phyloP scores from a whole-genome alignment of 768 basidiomycete genomes.

The Hypsizygus marmoreus region DNA sequence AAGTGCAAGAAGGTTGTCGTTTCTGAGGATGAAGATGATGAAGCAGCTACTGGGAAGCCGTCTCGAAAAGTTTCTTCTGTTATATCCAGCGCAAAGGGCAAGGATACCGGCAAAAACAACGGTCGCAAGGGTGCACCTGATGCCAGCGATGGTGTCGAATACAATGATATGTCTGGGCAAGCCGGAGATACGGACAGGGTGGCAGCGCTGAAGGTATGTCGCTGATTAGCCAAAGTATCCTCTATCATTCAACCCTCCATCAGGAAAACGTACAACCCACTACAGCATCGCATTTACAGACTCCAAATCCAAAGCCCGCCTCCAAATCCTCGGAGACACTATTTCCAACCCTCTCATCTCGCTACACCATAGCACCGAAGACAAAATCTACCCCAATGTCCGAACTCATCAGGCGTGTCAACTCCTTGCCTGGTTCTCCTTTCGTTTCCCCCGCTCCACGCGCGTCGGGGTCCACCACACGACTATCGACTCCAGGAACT shows the following conservation, averaged over 20 bases:
- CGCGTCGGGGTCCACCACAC: constrained; percentile 14
- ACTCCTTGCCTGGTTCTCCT: constrained; percentile 66
- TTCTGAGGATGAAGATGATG: constrained; percentile 34
- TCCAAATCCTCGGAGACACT: constrained; percentile 15
- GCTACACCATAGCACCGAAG: constrained; percentile 51
- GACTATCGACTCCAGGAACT: constrained; percentile 23
- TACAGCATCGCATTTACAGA: constrained; percentile 2
- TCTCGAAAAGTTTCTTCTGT: not conserved
- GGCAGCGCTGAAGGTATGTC: too few relatives aligned
- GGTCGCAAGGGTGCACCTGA: too few relatives aligned
- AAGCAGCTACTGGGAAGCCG: not conserved
- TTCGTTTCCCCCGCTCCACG: constrained; percentile 38
- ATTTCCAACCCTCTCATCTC: constrained; percentile 29
- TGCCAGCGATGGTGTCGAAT: too few relatives aligned
- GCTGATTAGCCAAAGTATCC: not conserved
- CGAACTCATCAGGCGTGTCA: constrained; percentile 74
- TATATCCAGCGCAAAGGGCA: constrained; percentile 17
- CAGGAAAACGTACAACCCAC: constrained; percentile 30
- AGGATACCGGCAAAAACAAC: too few relatives aligned
- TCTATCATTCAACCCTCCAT: constrained; percentile 2
- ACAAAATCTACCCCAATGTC: constrained; percentile 64
- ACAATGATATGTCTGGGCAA: too few relatives aligned
- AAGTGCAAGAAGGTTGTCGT: constrained; percentile 28
- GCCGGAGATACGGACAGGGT: too few relatives aligned
- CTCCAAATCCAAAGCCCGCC: constrained; percentile 11